Conservation (phyloP, 1,284 basidiomycete genomes). For the Tremellales sp. region DNA sequence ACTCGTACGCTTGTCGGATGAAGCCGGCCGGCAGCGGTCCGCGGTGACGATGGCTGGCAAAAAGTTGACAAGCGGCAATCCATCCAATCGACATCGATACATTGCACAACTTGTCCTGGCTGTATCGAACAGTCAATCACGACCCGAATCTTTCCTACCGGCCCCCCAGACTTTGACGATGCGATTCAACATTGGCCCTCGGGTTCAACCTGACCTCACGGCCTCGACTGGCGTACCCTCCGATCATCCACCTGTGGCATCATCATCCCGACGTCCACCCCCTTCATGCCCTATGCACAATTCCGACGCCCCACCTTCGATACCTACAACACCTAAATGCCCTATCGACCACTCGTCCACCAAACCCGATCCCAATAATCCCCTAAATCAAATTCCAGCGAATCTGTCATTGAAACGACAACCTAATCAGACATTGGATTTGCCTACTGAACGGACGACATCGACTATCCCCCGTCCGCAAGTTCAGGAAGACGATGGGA, state of each 20-base stretch:
- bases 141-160: no score
- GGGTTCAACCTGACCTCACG: conserved; percentile 5
- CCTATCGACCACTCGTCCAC: conserved; percentile 40
- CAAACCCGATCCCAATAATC: conserved; percentile 56
- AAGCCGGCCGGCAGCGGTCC: no score
- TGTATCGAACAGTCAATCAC: no score
- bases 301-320: conserved; percentile 6
- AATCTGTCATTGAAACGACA: conserved; percentile 55
- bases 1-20: no score
- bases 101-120: no score
- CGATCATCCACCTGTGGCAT: conserved; percentile 15
- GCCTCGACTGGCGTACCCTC: conserved; percentile 4
- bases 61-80: neutral
- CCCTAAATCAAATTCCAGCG: conserved; percentile 84
- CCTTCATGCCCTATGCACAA: conserved; percentile 40
- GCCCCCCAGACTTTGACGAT: conserved; percentile 9
- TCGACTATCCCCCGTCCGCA: conserved; percentile 81
- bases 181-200: conserved; percentile 38
- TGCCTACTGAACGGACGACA: conserved; percentile 70
- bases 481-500: conserved; percentile 30
- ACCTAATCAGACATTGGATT: conserved; percentile 49
- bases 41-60: neutral
- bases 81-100: neutral
- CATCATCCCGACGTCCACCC: conserved; percentile 17
- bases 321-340: conserved; percentile 30